A percentile compares a stretch with the other conserved stretches of the same genome.
phyloP scores from a whole-genome alignment of 192 early-diverging fungal genomes.

The Rhizoclosmatium globosum region DNA sequence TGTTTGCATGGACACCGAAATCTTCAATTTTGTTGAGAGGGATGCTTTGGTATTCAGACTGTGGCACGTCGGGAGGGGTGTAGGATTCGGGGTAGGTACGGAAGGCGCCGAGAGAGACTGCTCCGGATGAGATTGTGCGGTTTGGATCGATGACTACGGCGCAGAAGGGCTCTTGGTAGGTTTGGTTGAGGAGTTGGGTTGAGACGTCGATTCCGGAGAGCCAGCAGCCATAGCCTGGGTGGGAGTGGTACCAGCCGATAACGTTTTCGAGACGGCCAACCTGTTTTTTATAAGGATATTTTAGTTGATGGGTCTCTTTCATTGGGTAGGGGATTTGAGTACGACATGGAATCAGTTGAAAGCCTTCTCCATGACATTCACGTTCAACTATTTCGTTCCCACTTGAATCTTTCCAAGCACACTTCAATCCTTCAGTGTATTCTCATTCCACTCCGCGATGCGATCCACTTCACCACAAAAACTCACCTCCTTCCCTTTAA shows the following conservation, averaged over 20 bases:
- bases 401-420: no score
- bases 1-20: slow-evolving; percentile 93
- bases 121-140: slow-evolving; percentile 94
- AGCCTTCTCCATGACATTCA: no score
- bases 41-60: slow-evolving; percentile 86
- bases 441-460: no score
- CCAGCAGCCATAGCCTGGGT: slow-evolving; percentile 99
- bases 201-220: slow-evolving; percentile 97
- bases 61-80: slow-evolving; percentile 77
- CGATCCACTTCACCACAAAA: neutral
- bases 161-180: slow-evolving; percentile 92
- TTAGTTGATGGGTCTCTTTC: no score
- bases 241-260: slow-evolving; percentile 98
- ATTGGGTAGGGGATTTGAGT: no score
- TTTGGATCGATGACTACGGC: slow-evolving; percentile 98
- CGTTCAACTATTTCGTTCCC: no score
- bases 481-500: slow-evolving; percentile 78
- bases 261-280: slow-evolving; percentile 90
- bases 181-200: slow-evolving; percentile 95
- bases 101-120: slow-evolving; percentile 98
- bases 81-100: slow-evolving; percentile 93
- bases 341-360: no score
- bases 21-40: slow-evolving; percentile 97
- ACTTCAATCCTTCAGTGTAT: no score
- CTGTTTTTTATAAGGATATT: slow-evolving; percentile 38